Evolutionary conservation across 192 early-diverging fungal species (phyloP).

Genomic region (Entomortierella beljakovae): DNA sequence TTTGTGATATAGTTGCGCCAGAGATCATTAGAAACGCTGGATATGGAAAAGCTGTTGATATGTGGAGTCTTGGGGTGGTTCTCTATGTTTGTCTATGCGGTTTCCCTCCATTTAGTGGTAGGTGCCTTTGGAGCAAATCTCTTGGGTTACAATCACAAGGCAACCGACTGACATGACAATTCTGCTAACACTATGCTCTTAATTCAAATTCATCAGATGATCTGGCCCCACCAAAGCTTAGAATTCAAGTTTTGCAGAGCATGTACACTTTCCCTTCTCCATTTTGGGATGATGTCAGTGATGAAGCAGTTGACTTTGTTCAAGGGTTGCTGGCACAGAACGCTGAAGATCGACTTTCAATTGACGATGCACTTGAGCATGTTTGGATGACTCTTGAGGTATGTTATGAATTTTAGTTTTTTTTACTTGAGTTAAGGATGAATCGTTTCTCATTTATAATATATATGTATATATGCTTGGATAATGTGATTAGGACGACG

Average conservation of each 20-base stretch:
- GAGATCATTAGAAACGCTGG: conserved; percentile 82
- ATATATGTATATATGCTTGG: not conserved
- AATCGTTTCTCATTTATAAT: not conserved
- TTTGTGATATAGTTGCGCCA: conserved; percentile 88
- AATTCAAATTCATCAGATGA: conserved; percentile 61
- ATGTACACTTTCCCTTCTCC: conserved; percentile 81
- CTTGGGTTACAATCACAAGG: too few relatives aligned
- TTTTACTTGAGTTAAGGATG: not conserved
- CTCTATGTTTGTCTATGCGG: conserved; percentile 95
- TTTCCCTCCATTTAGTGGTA: conserved; percentile 85
- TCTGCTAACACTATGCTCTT: conserved; percentile 33
- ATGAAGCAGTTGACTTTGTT: conserved; percentile 57
- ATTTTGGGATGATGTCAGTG: conserved; percentile 83
- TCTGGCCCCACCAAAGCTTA: conserved; percentile 60
- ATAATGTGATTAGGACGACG: conserved; percentile 23
- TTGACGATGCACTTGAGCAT: conserved; percentile 33
- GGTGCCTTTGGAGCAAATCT: too few relatives aligned
- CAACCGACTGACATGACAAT: too few relatives aligned
- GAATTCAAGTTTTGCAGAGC: conserved; percentile 75
- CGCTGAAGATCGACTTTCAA: conserved; percentile 13
- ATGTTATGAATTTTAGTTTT: not conserved
- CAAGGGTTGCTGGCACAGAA: conserved; percentile 28
- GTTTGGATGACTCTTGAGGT: conserved; percentile 51
- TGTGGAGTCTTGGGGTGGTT: conserved; percentile 96
- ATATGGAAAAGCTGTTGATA: conserved; percentile 83